These are phyloP conservation scores for Persicaria maculosa DNA, from an alignment of 148 eudicot genomes.

Conservation along the genomic window DNA sequence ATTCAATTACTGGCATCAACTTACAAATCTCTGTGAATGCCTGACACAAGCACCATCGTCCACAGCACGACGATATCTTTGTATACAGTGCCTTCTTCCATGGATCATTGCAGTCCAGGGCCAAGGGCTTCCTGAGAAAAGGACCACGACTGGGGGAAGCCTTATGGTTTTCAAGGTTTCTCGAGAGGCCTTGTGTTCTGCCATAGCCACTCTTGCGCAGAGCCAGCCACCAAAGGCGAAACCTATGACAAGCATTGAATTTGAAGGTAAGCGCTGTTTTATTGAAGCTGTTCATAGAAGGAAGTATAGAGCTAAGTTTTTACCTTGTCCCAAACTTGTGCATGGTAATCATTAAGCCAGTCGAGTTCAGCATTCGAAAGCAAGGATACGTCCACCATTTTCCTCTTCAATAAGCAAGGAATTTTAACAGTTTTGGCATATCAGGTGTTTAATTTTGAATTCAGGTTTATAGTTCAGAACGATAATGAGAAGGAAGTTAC, in stretches of 20 bases:
- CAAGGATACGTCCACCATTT: conserved; percentile 65
- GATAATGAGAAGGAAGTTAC: neutral
- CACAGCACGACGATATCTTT: too few relatives aligned
- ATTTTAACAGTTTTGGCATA: neutral
- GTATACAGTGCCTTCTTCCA: neutral
- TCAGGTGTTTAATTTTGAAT: neutral
- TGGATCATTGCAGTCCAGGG: too few relatives aligned
- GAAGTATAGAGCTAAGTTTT: neutral
- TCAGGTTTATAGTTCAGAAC: neutral
- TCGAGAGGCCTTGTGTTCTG: conserved; percentile 66
- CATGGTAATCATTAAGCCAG: conserved; percentile 88
- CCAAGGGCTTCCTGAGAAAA: neutral
- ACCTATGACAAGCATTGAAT: conserved; percentile 33
- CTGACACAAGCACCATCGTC: too few relatives aligned
- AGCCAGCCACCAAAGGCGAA: conserved; percentile 68
- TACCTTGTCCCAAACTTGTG: conserved; percentile 95
- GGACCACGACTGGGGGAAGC: neutral
- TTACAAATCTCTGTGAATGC: too few relatives aligned
- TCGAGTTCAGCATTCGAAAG: conserved; percentile 58
- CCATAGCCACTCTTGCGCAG: conserved; percentile 80
- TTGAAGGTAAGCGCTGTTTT: neutral
- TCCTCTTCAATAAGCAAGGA: conserved; percentile 39
- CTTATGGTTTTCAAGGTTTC: conserved; percentile 14
- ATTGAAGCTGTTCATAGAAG: neutral
- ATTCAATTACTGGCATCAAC: too few relatives aligned